phyloP scores from a whole-genome alignment of 2,329 filamentous ascomycete species.

The Colletotrichum karsti region DNA sequence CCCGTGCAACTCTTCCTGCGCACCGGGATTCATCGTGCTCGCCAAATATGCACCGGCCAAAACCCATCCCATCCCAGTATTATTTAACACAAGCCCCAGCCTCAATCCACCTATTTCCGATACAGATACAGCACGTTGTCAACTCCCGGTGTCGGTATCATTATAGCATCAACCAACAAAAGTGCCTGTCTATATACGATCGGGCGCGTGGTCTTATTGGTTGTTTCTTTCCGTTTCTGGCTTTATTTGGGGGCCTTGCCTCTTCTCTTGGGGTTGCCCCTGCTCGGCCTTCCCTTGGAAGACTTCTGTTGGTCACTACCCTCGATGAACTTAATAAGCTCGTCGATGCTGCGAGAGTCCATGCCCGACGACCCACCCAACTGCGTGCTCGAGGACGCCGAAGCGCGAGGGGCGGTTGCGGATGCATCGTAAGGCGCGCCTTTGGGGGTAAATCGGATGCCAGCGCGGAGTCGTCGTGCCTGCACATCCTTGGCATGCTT shows the following conservation, averaged over 20 bases:
- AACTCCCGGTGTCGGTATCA: background rate
- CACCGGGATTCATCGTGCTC: conserved; percentile 2
- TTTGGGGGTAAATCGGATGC: conserved; percentile 73
- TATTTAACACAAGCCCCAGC: background rate
- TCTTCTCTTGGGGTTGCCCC: conserved; percentile 65
- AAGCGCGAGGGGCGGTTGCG: conserved; percentile 36
- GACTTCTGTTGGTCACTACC: conserved; percentile 66
- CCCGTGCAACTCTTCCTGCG: background rate
- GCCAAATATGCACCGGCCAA: conserved; percentile 7
- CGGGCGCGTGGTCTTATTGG: background rate
- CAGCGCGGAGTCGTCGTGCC: conserved; percentile 75
- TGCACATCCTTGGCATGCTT: conserved; percentile 92
- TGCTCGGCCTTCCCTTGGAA: conserved; percentile 63
- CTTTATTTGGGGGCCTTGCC: conserved; percentile 38
- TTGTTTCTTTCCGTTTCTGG: background rate
- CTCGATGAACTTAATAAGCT: conserved; percentile 94
- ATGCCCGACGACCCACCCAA: conserved; percentile 48
- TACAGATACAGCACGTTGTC: background rate
- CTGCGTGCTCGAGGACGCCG: conserved; percentile 20
- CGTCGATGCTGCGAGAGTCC: conserved; percentile 88
- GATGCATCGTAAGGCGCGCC: conserved; percentile 66
- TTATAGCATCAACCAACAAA: background rate
- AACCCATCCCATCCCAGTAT: conserved; percentile 14
- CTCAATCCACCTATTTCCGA: background rate
- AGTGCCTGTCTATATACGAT: background rate